Evolutionary conservation across 768 basidiomycete species (phyloP).

Genomic region (Ephemerocybe angulata): DNA sequence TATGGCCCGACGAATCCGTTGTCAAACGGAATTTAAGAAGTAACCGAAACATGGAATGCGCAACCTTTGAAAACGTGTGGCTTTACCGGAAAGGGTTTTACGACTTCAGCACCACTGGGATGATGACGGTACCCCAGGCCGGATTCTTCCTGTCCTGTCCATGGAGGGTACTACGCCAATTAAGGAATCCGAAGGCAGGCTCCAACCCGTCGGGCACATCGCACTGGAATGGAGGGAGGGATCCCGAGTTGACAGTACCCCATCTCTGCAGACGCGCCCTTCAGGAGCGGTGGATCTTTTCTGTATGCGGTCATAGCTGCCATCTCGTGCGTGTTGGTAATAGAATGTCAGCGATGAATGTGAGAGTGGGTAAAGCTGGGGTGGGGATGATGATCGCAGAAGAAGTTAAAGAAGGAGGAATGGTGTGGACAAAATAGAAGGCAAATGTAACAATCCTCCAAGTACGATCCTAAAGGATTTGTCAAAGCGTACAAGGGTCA

Average conservation of each 20-base stretch:
- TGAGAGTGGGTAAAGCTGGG: no score
- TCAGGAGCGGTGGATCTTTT: conserved; percentile 22
- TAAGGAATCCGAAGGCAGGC: conserved; percentile 41
- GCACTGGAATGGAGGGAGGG: conserved; percentile 28
- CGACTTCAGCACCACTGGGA: conserved; percentile 5
- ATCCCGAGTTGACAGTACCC: conserved; percentile 39
- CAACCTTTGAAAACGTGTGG: not conserved
- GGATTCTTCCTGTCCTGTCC: not conserved
- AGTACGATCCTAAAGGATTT: no score
- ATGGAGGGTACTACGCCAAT: conserved; percentile 7
- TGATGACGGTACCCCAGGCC: not conserved
- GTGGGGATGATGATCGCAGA: no score
- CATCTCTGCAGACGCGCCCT: conserved; percentile 25
- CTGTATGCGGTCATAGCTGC: conserved; percentile 3
- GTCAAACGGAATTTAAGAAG: not conserved
- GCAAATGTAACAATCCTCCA: no score
- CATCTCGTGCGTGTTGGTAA: no score
- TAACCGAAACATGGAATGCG: not conserved
- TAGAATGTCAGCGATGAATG: no score
- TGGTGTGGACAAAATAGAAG: no score
- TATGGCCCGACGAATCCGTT: no score
- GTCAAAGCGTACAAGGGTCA: no score
- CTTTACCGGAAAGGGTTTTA: not conserved
- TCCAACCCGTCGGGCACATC: conserved; percentile 24
- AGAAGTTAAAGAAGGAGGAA: no score